Evolutionary conservation across 2,329 filamentous ascomycete species (phyloP).

Genomic region (Ceratocystis cubensis): DNA sequence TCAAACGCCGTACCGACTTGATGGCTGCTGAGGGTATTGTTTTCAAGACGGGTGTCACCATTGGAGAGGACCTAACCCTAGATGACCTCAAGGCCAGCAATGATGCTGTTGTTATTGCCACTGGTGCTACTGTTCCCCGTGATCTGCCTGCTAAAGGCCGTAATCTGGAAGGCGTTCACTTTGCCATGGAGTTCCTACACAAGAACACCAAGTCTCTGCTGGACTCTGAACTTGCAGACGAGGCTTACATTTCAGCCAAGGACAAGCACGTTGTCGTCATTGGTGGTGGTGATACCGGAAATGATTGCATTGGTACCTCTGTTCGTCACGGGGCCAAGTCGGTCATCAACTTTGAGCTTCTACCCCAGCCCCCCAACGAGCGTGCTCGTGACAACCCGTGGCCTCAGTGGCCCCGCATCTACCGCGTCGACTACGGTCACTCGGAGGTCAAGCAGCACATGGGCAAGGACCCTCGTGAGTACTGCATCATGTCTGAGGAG

Average conservation of each 20-base stretch:
- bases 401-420: constrained; percentile 96
- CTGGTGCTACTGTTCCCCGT: constrained; percentile 83
- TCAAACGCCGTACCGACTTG: constrained; percentile 89
- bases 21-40: constrained; percentile 79
- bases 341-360: constrained; percentile 89
- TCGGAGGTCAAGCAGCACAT: constrained; percentile 91
- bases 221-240: constrained; percentile 75
- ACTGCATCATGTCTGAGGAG: constrained; percentile 95
- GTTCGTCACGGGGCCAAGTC: constrained; percentile 92
- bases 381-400: constrained; percentile 91
- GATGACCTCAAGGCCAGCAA: constrained; percentile 59
- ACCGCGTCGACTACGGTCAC: constrained; percentile 97
- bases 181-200: constrained; percentile 94
- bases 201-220: constrained; percentile 96
- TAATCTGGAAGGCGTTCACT: constrained; percentile 81
- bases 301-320: constrained; percentile 94
- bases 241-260: constrained; percentile 84
- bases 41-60: constrained; percentile 64
- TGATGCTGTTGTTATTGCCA: constrained; percentile 81
- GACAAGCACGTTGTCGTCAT: constrained; percentile 94
- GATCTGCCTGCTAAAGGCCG: constrained; percentile 85
- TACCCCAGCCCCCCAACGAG: constrained; percentile 83
- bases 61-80: constrained; percentile 65
- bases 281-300: constrained; percentile 93
- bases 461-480: constrained; percentile 91